Evolutionary conservation across 169 alveolate genomes (phyloP).

Genomic region (Theileria orientalis): DNA sequence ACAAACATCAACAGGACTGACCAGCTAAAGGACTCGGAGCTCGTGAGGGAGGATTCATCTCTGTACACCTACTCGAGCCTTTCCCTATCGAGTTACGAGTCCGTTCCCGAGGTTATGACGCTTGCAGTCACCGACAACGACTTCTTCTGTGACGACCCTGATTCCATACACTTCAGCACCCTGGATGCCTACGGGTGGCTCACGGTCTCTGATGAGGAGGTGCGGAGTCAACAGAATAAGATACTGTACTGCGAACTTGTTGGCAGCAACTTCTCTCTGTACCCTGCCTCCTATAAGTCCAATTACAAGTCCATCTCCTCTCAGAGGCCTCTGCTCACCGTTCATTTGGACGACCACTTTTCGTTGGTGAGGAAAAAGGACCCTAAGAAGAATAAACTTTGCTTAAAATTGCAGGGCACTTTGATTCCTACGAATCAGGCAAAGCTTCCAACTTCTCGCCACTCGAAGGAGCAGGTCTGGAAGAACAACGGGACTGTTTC

Average conservation of each 20-base stretch:
- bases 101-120: conserved; percentile 21
- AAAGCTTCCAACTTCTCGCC: not conserved
- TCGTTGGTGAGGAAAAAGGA: conserved; percentile 12
- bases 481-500: not conserved
- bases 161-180: conserved; percentile 8
- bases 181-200: conserved; percentile 48
- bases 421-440: not conserved
- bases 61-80: conserved; percentile 61
- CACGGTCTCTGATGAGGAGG: conserved; percentile 48
- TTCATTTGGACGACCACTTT: conserved; percentile 27
- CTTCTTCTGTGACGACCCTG: not conserved
- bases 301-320: not conserved
- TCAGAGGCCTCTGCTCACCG: conserved; percentile 2
- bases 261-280: conserved; percentile 21
- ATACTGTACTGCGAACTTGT: conserved; percentile 42
- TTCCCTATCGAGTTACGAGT: conserved; percentile 46
- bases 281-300: not conserved
- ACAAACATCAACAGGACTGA: not conserved
- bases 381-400: not conserved
- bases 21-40: not conserved
- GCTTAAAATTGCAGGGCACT: conserved; percentile 4
- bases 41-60: conserved; percentile 9
- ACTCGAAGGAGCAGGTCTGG: not conserved
- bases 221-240: not conserved
- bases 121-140: conserved; percentile 8